A percentile compares a stretch with the other conserved stretches of the same genome.
Evolutionary conservation across 805 yeast genomes (phyloP).

Genomic region (Candida multigemmis): DNA sequence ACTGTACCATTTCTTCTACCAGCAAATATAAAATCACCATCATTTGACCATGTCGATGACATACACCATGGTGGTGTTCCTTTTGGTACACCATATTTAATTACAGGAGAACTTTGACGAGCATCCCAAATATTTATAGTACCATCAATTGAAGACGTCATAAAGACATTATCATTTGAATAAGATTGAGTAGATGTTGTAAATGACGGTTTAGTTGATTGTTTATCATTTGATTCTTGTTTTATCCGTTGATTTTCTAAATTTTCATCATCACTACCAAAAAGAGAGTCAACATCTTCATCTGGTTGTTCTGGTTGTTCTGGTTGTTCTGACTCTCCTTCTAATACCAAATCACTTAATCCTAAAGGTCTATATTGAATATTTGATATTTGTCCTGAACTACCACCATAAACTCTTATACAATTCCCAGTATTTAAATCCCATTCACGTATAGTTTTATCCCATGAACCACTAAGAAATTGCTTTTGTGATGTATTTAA

Average conservation of each 20-base stretch:
- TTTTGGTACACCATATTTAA: constrained; percentile 46
- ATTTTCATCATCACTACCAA: constrained; percentile 33
- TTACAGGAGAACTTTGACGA: constrained; percentile 37
- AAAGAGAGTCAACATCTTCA: constrained; percentile 37
- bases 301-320: constrained; percentile 11
- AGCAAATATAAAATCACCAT: constrained; percentile 70
- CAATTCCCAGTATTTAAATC: constrained; percentile 69
- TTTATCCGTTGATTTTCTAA: constrained; percentile 5
- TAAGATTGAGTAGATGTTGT: constrained; percentile 14
- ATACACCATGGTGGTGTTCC: constrained; percentile 92
- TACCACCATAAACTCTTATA: constrained; percentile 39
- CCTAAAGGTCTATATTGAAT: constrained; percentile 63
- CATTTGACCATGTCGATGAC: constrained; percentile 78
- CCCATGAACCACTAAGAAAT: constrained; percentile 88
- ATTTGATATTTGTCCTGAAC: constrained; percentile 73
- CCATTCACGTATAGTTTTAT: constrained; percentile 71
- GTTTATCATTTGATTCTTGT: constrained; percentile 9
- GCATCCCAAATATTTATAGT: constrained; percentile 75
- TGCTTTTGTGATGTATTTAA: constrained; percentile 53
- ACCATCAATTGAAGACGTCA: constrained; percentile 83
- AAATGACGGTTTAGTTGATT: constrained; percentile 5
- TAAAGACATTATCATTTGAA: constrained; percentile 43
- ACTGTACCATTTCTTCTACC: constrained; percentile 88
- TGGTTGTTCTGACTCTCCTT: constrained; percentile 6
- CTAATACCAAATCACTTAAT: constrained; percentile 30